Conservation (phyloP, 305 asterid species). For the Fraxinus baroniana region DNA sequence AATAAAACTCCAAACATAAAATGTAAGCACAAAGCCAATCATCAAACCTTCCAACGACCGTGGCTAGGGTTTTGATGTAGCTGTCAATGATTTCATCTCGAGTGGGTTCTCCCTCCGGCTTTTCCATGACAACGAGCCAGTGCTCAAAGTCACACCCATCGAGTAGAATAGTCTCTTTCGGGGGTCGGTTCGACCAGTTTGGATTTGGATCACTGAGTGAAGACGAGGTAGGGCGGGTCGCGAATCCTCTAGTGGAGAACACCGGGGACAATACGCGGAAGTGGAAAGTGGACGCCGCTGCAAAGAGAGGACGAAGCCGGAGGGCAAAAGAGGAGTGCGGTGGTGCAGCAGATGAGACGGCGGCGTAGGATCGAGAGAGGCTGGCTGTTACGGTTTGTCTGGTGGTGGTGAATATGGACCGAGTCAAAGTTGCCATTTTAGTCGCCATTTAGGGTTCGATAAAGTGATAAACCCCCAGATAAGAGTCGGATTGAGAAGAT, state of each 20-base stretch:
- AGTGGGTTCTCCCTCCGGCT: slow-evolving; percentile 69
- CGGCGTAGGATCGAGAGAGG: slow-evolving; percentile 42
- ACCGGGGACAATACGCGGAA: slow-evolving; percentile 36
- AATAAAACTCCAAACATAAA: neutral
- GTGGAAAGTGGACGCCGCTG: slow-evolving; percentile 34
- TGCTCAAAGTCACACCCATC: slow-evolving; percentile 99
- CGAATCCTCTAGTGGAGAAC: slow-evolving; percentile 42
- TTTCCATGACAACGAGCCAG: slow-evolving; percentile 94
- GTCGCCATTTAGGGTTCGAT: slow-evolving; percentile 7
- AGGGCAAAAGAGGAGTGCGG: slow-evolving; percentile 37
- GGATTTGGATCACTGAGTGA: slow-evolving; percentile 84
- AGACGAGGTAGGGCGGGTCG: slow-evolving; percentile 60
- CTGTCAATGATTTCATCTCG: slow-evolving; percentile 75
- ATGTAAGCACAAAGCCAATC: neutral
- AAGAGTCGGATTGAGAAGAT: neutral
- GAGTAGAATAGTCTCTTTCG: slow-evolving; percentile 84
- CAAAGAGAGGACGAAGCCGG: slow-evolving; percentile 71
- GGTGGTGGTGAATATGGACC: slow-evolving; percentile 45
- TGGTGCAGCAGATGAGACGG: slow-evolving; percentile 36
- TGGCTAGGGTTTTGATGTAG: slow-evolving; percentile 74
- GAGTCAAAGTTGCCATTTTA: slow-evolving; percentile 65
- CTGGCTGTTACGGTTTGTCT: slow-evolving; percentile 32
- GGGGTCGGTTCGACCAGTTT: slow-evolving; percentile 88
- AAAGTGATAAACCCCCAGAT: slow-evolving; percentile 10
- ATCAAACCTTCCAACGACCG: slow-evolving; percentile 70